Conservation (phyloP, 169 alveolate species). For the Ichthyophthirius multifiliis region DNA sequence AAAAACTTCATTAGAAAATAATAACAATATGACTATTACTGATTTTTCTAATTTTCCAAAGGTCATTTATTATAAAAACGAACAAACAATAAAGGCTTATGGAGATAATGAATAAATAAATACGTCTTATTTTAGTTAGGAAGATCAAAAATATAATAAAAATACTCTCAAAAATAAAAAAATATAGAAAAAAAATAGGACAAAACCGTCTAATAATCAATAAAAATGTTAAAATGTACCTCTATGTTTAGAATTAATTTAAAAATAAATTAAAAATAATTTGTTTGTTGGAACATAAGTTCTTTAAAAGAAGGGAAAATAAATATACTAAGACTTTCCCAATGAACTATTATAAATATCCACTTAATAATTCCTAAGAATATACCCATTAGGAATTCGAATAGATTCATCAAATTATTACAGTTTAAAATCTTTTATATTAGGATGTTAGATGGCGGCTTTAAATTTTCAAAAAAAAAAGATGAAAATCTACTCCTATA, state of each 20-base stretch:
- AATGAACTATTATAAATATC: slow-evolving; percentile 58
- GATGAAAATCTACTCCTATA: slow-evolving; percentile 89
- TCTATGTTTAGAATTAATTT: not conserved
- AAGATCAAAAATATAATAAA: too few species aligned
- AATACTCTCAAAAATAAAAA: too few species aligned
- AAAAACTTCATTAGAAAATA: too few species aligned
- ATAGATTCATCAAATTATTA: slow-evolving; percentile 93
- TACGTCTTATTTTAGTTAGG: too few species aligned
- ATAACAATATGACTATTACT: too few species aligned
- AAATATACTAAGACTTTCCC: not conserved
- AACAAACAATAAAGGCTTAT: too few species aligned
- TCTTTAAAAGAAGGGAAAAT: not conserved
- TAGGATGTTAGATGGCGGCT: slow-evolving; percentile 95
- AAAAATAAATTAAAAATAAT: not conserved
- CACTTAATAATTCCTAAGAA: slow-evolving; percentile 67
- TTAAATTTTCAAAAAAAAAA: slow-evolving; percentile 93
- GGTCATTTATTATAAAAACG: too few species aligned
- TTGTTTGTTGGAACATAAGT: not conserved
- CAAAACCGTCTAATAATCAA: not conserved
- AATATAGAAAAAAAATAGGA: not conserved
- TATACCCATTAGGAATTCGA: slow-evolving; percentile 92
- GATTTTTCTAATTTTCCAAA: too few species aligned
- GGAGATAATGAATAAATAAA: too few species aligned
- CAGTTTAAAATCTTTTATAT: slow-evolving; percentile 90
- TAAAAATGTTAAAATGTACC: not conserved